Percentiles rank a stretch among this genome's conserved stretches.
phyloP scores from a whole-genome alignment of 1,284 basidiomycete genomes.

The Lignosus rhinocerotis region DNA sequence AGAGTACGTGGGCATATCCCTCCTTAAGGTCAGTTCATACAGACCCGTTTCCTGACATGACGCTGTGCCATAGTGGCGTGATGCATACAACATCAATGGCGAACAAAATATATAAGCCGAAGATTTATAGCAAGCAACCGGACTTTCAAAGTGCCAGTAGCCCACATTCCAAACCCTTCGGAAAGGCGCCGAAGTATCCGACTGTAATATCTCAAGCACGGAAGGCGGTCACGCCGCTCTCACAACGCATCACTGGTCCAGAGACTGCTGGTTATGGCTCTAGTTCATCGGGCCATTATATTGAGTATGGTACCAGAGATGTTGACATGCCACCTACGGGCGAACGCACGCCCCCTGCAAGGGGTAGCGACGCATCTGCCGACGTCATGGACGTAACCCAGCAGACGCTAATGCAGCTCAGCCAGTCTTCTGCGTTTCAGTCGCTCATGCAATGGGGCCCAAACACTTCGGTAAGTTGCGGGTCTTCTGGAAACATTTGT shows the following conservation, averaged over 20 bases:
- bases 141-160: not conserved
- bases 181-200: conserved; percentile 22
- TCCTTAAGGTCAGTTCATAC: conserved; percentile 21
- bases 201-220: conserved; percentile 18
- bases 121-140: conserved; percentile 14
- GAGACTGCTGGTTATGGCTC: not conserved
- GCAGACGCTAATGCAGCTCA: conserved; percentile 20
- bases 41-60: conserved; percentile 3
- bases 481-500: not conserved
- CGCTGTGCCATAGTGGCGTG: conserved; percentile 11
- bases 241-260: conserved; percentile 14
- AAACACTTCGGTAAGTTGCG: conserved; percentile 1
- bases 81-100: conserved; percentile 21
- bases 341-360: conserved; percentile 8
- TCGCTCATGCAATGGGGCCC: conserved; percentile 12
- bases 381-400: conserved; percentile 19
- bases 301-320: conserved; percentile 8
- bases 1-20: conserved; percentile 23
- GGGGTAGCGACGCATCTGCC: conserved; percentile 10
- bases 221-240: conserved; percentile 14
- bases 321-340: conserved; percentile 10
- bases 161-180: conserved; percentile 13
- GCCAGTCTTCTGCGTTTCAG: conserved; percentile 23
- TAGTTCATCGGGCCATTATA: conserved; percentile 8
- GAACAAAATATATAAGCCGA: conserved; percentile 22